Evolutionary conservation across 768 basidiomycete genomes (phyloP), one percentile per base, ranked within the genome.

Genomic region (Hypholoma fasciculare): DNA sequence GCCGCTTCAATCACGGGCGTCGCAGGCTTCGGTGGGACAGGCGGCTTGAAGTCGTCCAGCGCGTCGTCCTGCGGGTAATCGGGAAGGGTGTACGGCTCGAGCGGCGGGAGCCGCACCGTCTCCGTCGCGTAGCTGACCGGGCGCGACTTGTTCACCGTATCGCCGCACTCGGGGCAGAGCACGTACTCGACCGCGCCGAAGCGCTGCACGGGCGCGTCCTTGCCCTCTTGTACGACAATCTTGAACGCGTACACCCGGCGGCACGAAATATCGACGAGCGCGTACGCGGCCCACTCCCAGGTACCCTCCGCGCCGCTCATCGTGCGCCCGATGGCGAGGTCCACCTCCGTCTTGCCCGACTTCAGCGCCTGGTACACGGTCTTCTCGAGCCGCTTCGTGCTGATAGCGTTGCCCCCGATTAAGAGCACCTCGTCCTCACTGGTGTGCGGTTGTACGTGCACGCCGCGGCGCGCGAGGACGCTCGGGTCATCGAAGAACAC

Each of bases 231-330:
- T 27, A 78, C 37, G 36, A 76, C 63, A 34, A 78, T 65, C 58
- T 78, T 78, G 67, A 78, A 71, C 2, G 73, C 76, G 43, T 78
- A 78, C 7, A 78, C 73, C 0, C 72, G 63, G 16, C 71, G 68
- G 58, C 76, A 78, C 16, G 74, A 74, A 26, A 74, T 68, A 53
- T 78, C 76, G 26, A 78, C 67, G 39, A 78, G 62, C 5, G 75
- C 76, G 67, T 67, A 78, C 3, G 71, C 71, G 1, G 64, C 63
- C 76, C 76, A 76, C 49, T 73, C 69, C 73, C 74, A 78, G 23
- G 44, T 17, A 23, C 44, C 23, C 23, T 63, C 67, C 0, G 72
- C 71, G 36, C 63, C 52, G 14, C 66, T 61, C 43, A 63, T 67
- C 52, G 72, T 66, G 23, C 61, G 55, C 1, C 72, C 74, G 17